Evolutionary conservation across 2,329 filamentous ascomycete genomes (phyloP).

Genomic region (Colletotrichum camelliae): DNA sequence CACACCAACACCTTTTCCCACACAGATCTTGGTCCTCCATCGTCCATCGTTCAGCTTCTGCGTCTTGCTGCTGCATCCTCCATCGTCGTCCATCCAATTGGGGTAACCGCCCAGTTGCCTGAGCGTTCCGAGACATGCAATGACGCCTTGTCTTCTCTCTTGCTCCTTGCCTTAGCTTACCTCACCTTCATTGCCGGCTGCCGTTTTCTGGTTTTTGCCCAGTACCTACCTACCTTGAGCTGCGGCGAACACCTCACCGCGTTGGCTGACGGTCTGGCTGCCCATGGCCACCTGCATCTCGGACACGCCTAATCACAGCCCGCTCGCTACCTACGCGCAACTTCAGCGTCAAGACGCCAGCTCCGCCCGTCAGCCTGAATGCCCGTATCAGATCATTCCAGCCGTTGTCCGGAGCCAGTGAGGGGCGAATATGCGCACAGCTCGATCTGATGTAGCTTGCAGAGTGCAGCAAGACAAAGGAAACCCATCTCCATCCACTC

Average conservation of each 20-base stretch:
- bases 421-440: conserved; percentile 4
- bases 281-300: not conserved
- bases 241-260: not conserved
- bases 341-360: not conserved
- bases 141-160: conserved; percentile 7
- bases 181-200: not conserved
- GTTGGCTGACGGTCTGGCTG: not conserved
- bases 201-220: not conserved
- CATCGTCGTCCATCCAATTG: not conserved
- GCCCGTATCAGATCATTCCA: conserved; percentile 6
- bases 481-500: not conserved
- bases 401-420: not conserved
- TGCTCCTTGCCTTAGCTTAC: not conserved
- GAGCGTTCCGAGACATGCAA: conserved; percentile 13
- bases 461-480: not conserved
- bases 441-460: not conserved
- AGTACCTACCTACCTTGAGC: not conserved
- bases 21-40: not conserved
- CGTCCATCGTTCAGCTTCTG: not conserved
- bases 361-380: not conserved
- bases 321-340: not conserved
- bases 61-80: not conserved
- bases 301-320: conserved; percentile 3
- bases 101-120: not conserved
- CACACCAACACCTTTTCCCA: not conserved